Evolutionary conservation across 169 alveolate species (phyloP).

Genomic region (Cryptosporidium tyzzeri): DNA sequence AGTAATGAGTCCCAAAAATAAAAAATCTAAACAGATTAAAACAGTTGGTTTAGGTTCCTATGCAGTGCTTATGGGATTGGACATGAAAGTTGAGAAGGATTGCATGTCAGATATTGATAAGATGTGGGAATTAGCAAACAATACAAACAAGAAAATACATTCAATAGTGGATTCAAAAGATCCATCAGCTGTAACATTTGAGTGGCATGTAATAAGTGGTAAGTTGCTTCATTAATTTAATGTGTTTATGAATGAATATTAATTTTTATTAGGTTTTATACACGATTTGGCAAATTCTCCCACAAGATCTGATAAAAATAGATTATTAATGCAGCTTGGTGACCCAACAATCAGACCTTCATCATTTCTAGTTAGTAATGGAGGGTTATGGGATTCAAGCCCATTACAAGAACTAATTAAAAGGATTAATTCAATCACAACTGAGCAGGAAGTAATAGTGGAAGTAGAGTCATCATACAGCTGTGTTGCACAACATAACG

Average conservation of each 20-base stretch:
- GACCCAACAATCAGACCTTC: conserved; percentile 73
- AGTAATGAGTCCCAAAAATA: conserved; percentile 55
- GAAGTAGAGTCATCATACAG: conserved; percentile 74
- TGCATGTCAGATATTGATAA: conserved; percentile 36
- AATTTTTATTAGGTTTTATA: conserved; percentile 37
- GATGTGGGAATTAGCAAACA: conserved; percentile 67
- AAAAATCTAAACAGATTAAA: conserved; percentile 10
- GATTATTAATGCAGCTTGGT: conserved; percentile 50
- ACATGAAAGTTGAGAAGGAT: conserved; percentile 60
- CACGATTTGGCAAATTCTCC: conserved; percentile 73
- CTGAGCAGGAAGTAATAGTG: conserved; percentile 18
- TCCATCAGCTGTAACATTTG: conserved; percentile 74
- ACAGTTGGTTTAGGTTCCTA: conserved; percentile 72
- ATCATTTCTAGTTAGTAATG: conserved; percentile 68
- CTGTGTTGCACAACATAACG: conserved; percentile 71
- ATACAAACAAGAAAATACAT: conserved; percentile 56
- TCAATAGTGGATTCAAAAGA: conserved; percentile 74
- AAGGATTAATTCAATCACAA: conserved; percentile 4
- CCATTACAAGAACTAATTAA: conserved; percentile 39
- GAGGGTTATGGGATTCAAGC: conserved; percentile 71
- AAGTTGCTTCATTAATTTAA: conserved; percentile 3
- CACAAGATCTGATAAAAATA: conserved; percentile 48
- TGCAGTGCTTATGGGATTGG: conserved; percentile 73
- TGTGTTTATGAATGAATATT: neutral
- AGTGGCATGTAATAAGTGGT: conserved; percentile 77